Percentiles rank a stretch among this genome's conserved stretches.
phyloP scores from a whole-genome alignment of 257 asterid genomes.

The Plectranthus barbatus region DNA sequence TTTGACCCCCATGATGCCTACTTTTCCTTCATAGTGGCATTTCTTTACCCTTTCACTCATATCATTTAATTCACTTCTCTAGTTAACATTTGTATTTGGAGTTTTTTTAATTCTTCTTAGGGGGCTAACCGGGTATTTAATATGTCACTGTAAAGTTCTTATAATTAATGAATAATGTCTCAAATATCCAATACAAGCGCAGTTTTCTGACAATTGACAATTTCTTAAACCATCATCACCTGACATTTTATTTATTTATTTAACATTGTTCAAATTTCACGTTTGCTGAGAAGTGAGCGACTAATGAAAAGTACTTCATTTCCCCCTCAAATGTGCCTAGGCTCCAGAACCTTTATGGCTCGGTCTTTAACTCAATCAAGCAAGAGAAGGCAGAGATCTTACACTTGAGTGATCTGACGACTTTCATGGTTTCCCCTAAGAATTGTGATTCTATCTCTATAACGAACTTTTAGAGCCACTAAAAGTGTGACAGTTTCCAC shows the following conservation, averaged over 20 bases:
- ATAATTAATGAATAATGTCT: not conserved
- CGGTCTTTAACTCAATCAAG: conserved; percentile 1
- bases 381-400: conserved; percentile 32
- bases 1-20: not conserved
- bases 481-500: conserved; percentile 95
- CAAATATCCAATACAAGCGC: not conserved
- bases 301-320: not conserved
- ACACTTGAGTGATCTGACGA: conserved; percentile 99
- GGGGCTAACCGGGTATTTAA: too few species aligned
- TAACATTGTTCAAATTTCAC: not conserved
- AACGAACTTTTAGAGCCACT: conserved; percentile 96
- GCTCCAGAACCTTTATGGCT: conserved; percentile 9
- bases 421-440: conserved; percentile 98
- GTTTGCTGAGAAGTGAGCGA: not conserved
- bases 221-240: not conserved
- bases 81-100: not conserved
- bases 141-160: not conserved
- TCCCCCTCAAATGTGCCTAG: conserved; percentile 2
- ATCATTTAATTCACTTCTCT: not conserved
- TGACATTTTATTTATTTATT: not conserved
- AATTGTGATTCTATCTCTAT: conserved; percentile 94
- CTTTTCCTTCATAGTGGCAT: not conserved
- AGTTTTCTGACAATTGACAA: not conserved
- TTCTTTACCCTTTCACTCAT: not conserved
- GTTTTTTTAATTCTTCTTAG: too few species aligned